Base-by-base conservation (phyloP, 257 asterid species). In the Solanum pinnatisectum region DNA sequence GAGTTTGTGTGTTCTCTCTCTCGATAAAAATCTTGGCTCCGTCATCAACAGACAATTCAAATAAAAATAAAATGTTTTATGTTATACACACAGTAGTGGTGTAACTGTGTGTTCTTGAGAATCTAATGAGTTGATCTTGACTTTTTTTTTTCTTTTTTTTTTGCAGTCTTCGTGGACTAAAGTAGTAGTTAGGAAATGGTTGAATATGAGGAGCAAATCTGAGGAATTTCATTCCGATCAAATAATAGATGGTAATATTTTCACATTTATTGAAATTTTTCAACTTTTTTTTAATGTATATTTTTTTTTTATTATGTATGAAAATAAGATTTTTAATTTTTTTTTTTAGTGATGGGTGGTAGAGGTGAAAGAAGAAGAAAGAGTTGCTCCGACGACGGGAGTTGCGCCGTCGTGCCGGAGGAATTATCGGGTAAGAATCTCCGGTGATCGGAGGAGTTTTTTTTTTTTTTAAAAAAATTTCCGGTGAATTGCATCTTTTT, bases 381-480 rank as follows among this genome's bases (percentile, higher is more conserved):
- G 90, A 94, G 98, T 89, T 92, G 96, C 77, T 93, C 98, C 0
- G 98, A 95, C 72, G 96, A 93, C 9, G 94, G 97, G 14, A 49
- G 65, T 60, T 89, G 92, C 88, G 98, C 88, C 88, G 98, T 96
- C 84, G 98, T 96, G 10, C 98, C 98, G 15, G 98, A 94, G 88
- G 99, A 96, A 78, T 89, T 93, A 72, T 93, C 99, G 71, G 97
- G 99, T 96, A 83, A 65, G 36, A 49, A 42, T 84, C 13, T 8
- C 44, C 52, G 20, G 76, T 35, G 60, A 77, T 40, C 46, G 10
- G 20, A 56, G 25, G 10, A 32, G 5, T 3, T 86, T 70, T 3
- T 20, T 46, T 49, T 11, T 39, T n/a, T 12, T 4, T 0, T 3
- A 35, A 39, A 10, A 42, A 15, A 15, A 15, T 1, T 56, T 56